These are phyloP conservation scores for Alternaria ventricosa DNA, from an alignment of 2,329 filamentous ascomycete genomes.

Conservation along the genomic window DNA sequence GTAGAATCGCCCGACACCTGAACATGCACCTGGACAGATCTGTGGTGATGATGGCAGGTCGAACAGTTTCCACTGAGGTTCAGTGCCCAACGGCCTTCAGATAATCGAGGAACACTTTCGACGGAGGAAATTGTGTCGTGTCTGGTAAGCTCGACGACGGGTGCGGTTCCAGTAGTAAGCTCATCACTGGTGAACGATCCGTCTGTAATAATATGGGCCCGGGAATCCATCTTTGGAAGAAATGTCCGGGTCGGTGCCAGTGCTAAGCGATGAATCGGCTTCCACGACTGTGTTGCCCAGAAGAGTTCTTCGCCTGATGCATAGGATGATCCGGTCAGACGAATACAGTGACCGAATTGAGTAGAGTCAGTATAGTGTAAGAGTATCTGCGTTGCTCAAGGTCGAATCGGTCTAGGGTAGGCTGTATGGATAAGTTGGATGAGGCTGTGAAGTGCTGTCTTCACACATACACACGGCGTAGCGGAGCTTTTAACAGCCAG, in stretches of 20 bases:
- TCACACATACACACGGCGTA: background rate
- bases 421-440: background rate
- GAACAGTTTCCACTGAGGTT: slow-evolving; percentile 37
- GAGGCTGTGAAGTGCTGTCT: background rate
- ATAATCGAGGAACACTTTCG: slow-evolving; percentile 22
- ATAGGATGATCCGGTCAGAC: slow-evolving; percentile 12
- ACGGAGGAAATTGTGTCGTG: slow-evolving; percentile 26
- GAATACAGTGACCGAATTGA: background rate
- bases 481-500: background rate
- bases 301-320: slow-evolving; percentile 9
- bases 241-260: background rate
- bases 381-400: background rate
- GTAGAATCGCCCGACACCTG: slow-evolving; percentile 14
- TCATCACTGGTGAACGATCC: background rate
- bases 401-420: background rate
- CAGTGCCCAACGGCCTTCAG: slow-evolving; percentile 28
- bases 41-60: slow-evolving; percentile 37
- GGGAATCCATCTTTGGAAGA: slow-evolving; percentile 8
- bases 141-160: slow-evolving; percentile 4
- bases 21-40: slow-evolving; percentile 27
- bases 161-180: background rate
- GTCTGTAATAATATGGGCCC: background rate
- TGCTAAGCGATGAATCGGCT: slow-evolving; percentile 7
- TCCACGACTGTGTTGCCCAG: slow-evolving; percentile 6
- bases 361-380: background rate